A percentile compares a stretch with the other conserved stretches of the same genome.
Evolutionary conservation across 148 eudicot genomes (phyloP).

Genomic region (Fallopia convolvulus): DNA sequence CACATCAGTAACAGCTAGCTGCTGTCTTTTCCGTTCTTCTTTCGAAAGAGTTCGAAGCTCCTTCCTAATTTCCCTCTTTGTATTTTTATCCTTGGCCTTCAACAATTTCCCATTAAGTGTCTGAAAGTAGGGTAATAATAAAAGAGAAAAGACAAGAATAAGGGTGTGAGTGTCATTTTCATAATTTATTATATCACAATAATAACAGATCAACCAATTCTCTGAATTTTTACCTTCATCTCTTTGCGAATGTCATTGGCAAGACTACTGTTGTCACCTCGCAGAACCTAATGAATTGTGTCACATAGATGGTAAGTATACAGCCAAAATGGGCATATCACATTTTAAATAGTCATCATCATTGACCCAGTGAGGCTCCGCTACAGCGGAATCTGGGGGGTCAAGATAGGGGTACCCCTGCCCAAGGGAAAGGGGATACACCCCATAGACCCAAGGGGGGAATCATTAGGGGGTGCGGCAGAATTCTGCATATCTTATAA

Average conservation of each 20-base stretch:
- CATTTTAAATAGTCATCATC: no score
- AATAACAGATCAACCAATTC: background rate
- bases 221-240: conserved; percentile 54
- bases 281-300: conserved; percentile 52
- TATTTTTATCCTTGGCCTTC: conserved; percentile 80
- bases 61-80: conserved; percentile 76
- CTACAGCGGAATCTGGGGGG: no score
- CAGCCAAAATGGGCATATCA: background rate
- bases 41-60: conserved; percentile 80
- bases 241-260: conserved; percentile 93
- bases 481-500: background rate
- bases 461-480: background rate
- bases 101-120: conserved; percentile 79
- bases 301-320: conserved; percentile 1
- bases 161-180: background rate
- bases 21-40: conserved; percentile 96
- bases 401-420: no score
- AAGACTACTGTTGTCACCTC: conserved; percentile 88
- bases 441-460: no score
- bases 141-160: background rate
- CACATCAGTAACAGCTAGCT: conserved; percentile 91
- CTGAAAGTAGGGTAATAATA: conserved; percentile 31
- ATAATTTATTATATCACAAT: background rate
- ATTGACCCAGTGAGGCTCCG: no score
- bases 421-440: no score